phyloP scores from a whole-genome alignment of 2,329 filamentous ascomycete species.

The Lasiodiplodia gonubiensis region DNA sequence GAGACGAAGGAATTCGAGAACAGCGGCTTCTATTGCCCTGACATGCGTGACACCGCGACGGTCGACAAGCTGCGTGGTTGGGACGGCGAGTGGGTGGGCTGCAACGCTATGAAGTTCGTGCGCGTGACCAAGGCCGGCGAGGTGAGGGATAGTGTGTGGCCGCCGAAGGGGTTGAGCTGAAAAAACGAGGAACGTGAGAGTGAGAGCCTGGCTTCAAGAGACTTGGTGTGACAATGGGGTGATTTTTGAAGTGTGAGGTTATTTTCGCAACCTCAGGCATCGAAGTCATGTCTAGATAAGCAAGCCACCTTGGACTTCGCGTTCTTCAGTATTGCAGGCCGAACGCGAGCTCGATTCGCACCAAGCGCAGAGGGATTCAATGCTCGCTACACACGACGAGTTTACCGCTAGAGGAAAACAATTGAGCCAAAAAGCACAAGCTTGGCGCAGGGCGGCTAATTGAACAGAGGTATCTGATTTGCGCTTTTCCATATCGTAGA shows the following conservation, averaged over 20 bases:
- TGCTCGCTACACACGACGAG: not conserved
- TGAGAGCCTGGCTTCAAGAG: not conserved
- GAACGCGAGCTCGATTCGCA: not conserved
- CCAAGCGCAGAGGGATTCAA: not conserved
- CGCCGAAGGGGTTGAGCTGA: conserved; percentile 58
- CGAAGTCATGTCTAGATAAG: not conserved
- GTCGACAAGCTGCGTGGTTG: conserved; percentile 71
- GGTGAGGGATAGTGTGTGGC: conserved; percentile 75
- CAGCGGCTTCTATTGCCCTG: conserved; percentile 83
- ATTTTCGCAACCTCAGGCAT: not conserved
- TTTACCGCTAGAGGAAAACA: not conserved
- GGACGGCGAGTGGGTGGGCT: conserved; percentile 83
- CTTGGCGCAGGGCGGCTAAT: not conserved
- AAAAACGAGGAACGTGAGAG: not conserved
- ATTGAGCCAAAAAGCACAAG: not conserved
- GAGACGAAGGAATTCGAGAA: conserved; percentile 79
- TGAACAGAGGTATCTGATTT: conserved; percentile 13
- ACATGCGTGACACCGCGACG: conserved; percentile 72
- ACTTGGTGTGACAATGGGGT: conserved; percentile 15
- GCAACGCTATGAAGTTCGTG: conserved; percentile 78
- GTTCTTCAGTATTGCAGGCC: not conserved
- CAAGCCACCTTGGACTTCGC: not conserved
- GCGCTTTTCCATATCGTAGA: conserved; percentile 10
- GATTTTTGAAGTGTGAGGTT: not conserved
- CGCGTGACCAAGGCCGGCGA: conserved; percentile 71